Evolutionary conservation across 2,329 filamentous ascomycete genomes (phyloP).

Genomic region (Didymella arachidicola): DNA sequence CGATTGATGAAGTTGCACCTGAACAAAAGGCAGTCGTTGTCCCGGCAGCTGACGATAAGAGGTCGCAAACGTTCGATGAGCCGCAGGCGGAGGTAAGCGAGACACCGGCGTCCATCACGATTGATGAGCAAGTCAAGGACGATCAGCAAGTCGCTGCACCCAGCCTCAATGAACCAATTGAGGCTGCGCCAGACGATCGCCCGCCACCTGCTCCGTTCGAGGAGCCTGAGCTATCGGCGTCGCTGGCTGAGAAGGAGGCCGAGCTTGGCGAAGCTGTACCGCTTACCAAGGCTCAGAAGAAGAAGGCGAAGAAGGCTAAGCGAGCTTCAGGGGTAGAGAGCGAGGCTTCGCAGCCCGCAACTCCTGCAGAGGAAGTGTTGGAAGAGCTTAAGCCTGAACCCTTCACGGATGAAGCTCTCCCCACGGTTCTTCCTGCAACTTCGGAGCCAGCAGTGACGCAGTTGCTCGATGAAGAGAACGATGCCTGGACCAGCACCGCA

Average conservation of each 20-base stretch:
- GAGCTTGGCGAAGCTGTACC: conserved; percentile 13
- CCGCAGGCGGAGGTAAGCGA: not conserved
- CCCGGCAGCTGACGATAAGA: not conserved
- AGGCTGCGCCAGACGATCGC: conserved; percentile 14
- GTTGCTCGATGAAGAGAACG: conserved; percentile 18
- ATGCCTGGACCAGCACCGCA: conserved; percentile 13
- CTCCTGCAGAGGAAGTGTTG: conserved; percentile 16
- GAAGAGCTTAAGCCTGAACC: conserved; percentile 16
- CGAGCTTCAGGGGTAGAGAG: conserved; percentile 27
- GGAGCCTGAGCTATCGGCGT: not conserved
- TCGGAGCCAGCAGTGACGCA: conserved; percentile 8
- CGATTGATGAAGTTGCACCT: not conserved
- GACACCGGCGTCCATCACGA: not conserved
- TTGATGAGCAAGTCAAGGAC: not conserved
- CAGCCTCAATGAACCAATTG: conserved; percentile 1
- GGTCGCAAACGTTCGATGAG: not conserved
- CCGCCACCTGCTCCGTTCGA: conserved; percentile 14
- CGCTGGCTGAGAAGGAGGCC: not conserved
- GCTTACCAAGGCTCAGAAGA: conserved; percentile 39
- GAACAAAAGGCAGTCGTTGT: not conserved
- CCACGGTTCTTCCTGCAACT: not conserved
- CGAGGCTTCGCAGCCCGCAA: conserved; percentile 23
- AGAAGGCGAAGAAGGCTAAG: conserved; percentile 42
- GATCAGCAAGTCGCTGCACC: not conserved
- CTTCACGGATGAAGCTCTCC: not conserved